Evolutionary conservation across 2,329 filamentous ascomycete genomes (phyloP), one percentile per base, ranked within the genome.

Genomic region (Arthrinium puccinioides): DNA sequence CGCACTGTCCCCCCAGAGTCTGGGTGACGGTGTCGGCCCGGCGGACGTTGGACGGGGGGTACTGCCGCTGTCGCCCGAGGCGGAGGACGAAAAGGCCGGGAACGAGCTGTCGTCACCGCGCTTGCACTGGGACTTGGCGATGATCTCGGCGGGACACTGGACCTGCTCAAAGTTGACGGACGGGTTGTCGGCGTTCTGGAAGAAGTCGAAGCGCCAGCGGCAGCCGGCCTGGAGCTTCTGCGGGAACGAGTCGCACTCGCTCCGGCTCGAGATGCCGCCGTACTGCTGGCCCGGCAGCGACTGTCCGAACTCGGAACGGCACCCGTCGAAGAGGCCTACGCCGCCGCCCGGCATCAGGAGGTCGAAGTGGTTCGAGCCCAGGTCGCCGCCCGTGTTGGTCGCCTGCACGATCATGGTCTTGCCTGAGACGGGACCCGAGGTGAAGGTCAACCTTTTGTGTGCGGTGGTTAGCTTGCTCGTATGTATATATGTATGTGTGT

Each of bases 341-440:
- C 70, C 70, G 40, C 70, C 69, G 8, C 69, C 69, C 4, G 63
- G 63, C 25, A 66, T 63, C 52, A 63, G 36, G 16, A 75, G 44
- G 54, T 74, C 70, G 50, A 75, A 76, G 29, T 75, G 71, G 46
- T 72, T 72, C 19, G 49, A 45, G 23, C 61, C 62, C 4, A 75
- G 58, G 52, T 75, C 72, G 23, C 61, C 62, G 25, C 71, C 74
- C 4, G 72, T 76, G 51, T 78, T 78, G 5, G 71, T 76, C 14
- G 69, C 65, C 46, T 78, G 74, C 10, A 77, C 64, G 37, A 77
- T 64, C 67, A 76, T 72, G 34, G 63, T 67, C 57, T 77, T 76
- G 27, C 72, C 71, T 16, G 57, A 50, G 14, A 73, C 61, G 4
- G 66, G 52, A 5, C 64, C 65, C 36, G 51, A 56, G 1, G 61